Evolutionary conservation across 805 yeast species (phyloP), one percentile per base, ranked within the genome.

Genomic region (Starmerella ratchasimensis): DNA sequence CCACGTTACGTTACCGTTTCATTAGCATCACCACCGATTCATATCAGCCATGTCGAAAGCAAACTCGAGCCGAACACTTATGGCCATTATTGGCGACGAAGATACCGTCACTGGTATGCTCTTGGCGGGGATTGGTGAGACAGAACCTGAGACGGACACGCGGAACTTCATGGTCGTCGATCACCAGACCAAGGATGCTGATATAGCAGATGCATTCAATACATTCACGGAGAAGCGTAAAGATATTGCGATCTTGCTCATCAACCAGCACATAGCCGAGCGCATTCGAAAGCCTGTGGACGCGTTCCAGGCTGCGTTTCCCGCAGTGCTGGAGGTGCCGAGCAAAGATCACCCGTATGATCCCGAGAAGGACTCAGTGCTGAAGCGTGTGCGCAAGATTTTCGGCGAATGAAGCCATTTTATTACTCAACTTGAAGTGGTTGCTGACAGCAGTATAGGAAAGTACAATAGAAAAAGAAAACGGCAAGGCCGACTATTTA

Each of bases 271-370:
- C 59, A 59, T 90, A 47, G 97, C 98, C 14, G 97, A 90, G 53
- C 69, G 74, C 50, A 88, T 90, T 40, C 71, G 98, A 59, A 68
- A 68, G 48, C 69, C 70, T 47, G 83, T 90, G 32, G 98, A 90
- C 53, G 68, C 72, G 33, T 90, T 71, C 62, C 74, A 93, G 14
- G 73, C 76, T 46, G 94, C 98, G 9, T 90, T 90, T 61, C 98
- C 98, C 7, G 96, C 98, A 3, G 74, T 90, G 33, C 67, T 90
- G 54, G 98, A 90, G 62, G 90, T 90, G 45, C 98, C 98, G 20
- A 83, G 96, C 13, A 90, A 90, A 65, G 98, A 90, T 56, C 97
- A 90, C 59, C 97, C 98, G 17, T 90, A 90, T 59, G 93, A 90
- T 59, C 98, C 98, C 16, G 97, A 88, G 59, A 90, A 88, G 73